These are phyloP conservation scores for Plasmodium vivax DNA, from an alignment of 169 alveolate genomes.

Conservation along the genomic window DNA sequence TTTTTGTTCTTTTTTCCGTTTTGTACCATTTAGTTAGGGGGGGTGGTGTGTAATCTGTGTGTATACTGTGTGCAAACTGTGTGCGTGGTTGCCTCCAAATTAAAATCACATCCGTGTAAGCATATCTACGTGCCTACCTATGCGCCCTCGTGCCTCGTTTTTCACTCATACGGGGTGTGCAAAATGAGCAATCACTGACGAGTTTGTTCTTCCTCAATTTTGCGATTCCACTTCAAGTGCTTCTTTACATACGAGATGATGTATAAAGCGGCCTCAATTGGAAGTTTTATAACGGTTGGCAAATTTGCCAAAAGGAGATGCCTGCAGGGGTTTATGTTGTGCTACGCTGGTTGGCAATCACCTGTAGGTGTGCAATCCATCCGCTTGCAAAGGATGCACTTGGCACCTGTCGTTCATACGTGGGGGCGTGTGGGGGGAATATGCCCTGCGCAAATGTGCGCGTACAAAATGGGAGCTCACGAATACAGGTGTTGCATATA, in stretches of 20 bases:
- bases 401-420: neutral
- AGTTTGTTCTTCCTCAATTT: neutral
- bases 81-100: neutral
- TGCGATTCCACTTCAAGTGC: neutral
- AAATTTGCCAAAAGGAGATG: neutral
- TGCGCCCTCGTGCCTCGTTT: no score
- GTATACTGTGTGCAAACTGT: neutral
- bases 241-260: neutral
- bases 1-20: conserved; percentile 17
- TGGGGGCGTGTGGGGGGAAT: neutral
- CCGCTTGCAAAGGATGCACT: neutral
- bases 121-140: neutral
- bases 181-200: neutral
- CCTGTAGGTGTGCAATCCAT: neutral
- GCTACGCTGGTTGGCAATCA: neutral
- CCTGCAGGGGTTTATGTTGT: neutral
- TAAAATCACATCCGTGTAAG: neutral
- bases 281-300: neutral
- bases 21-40: conserved; percentile 24
- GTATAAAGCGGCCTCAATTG: neutral
- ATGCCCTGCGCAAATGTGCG: neutral
- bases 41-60: neutral
- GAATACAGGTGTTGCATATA: neutral
- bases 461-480: neutral
- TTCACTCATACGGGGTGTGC: neutral